These are phyloP conservation scores for Synchytrium microbalum DNA, from an alignment of 371 early-diverging fungal genomes.

Conservation along the genomic window DNA sequence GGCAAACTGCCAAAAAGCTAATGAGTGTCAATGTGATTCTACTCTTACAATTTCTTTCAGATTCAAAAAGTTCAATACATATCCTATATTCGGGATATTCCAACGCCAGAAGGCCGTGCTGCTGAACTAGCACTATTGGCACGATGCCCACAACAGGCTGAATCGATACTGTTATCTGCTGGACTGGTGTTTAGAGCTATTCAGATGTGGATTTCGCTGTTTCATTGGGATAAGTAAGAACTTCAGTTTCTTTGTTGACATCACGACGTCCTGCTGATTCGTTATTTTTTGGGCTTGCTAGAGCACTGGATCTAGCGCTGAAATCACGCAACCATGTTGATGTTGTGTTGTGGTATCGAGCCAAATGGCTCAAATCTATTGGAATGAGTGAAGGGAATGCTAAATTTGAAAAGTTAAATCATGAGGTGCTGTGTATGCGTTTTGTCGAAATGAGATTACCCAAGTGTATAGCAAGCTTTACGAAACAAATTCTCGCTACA, in stretches of 20 bases:
- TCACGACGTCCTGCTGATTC: not conserved
- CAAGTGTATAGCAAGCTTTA: no score
- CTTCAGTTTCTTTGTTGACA: not conserved
- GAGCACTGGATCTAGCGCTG: slow-evolving; percentile 44
- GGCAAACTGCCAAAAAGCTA: not conserved
- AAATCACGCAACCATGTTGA: slow-evolving; percentile 46
- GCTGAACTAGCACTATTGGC: slow-evolving; percentile 44
- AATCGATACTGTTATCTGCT: slow-evolving; percentile 35
- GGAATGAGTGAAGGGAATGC: not conserved
- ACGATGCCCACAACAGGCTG: slow-evolving; percentile 41
- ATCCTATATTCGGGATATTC: slow-evolving; percentile 38
- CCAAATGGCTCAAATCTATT: no score
- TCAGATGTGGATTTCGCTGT: slow-evolving; percentile 38
- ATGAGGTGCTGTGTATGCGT: no score
- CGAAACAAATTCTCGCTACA: no score
- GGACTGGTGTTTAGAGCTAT: slow-evolving; percentile 35
- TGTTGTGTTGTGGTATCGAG: slow-evolving; percentile 39
- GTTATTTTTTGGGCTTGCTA: slow-evolving; percentile 7
- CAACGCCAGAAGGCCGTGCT: slow-evolving; percentile 33
- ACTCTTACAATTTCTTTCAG: slow-evolving; percentile 9
- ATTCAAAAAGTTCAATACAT: slow-evolving; percentile 46
- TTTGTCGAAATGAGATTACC: no score
- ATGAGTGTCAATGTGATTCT: slow-evolving; percentile 3
- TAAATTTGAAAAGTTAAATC: no score
- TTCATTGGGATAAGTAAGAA: slow-evolving; percentile 47